Conservation (phyloP, 1,139 yeast genomes). For the Schwanniomyces etchellsii region DNA sequence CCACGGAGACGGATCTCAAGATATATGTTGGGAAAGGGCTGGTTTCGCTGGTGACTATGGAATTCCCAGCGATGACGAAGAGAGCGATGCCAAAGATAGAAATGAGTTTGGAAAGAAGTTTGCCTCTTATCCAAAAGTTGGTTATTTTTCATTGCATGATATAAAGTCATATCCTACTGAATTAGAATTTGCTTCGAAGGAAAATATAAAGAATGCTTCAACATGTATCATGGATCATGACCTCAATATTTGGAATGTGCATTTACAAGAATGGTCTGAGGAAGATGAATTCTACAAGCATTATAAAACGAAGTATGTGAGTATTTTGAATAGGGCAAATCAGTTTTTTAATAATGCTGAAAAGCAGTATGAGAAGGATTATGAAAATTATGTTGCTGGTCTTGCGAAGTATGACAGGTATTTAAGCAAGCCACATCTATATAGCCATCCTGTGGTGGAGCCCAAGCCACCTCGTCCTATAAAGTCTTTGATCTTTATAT, state of each 20-base stretch:
- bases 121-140: constrained; percentile 60
- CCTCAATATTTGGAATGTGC: constrained; percentile 80
- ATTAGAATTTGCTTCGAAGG: constrained; percentile 67
- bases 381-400: constrained; percentile 25
- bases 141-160: constrained; percentile 82
- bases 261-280: constrained; percentile 59
- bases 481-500: constrained; percentile 65
- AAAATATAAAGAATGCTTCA: constrained; percentile 70
- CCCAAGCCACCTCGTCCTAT: constrained; percentile 46
- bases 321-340: constrained; percentile 61
- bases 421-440: constrained; percentile 25
- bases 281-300: constrained; percentile 62
- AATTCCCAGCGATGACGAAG: constrained; percentile 37
- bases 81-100: constrained; percentile 27
- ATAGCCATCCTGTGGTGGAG: constrained; percentile 17
- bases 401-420: constrained; percentile 24
- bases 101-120: constrained; percentile 51
- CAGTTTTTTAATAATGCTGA: constrained; percentile 55
- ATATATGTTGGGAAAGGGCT: constrained; percentile 78
- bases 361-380: constrained; percentile 35
- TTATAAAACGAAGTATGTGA: constrained; percentile 58
- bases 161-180: constrained; percentile 87
- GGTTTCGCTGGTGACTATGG: constrained; percentile 53
- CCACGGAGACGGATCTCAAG: constrained; percentile 93
- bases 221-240: constrained; percentile 79